Percentiles rank a stretch among this genome's conserved stretches.
Conservation (phyloP, 1,284 basidiomycete genomes). For the Ustilago crameri region DNA sequence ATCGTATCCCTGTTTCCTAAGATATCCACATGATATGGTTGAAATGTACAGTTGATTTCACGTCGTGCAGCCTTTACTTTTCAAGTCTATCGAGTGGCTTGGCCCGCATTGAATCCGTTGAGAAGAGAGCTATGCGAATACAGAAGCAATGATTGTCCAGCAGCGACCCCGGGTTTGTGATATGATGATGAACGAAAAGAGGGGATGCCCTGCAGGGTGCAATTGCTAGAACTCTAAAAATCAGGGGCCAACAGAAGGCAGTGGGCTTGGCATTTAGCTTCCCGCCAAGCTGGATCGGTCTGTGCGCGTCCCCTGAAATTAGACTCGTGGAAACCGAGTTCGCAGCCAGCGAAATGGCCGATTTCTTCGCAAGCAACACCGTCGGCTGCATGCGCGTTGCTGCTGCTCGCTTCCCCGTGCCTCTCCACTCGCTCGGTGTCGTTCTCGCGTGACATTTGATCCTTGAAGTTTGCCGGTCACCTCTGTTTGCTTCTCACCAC, state of each 20-base stretch:
- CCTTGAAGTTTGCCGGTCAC: neutral
- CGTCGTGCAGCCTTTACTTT: too few relatives aligned
- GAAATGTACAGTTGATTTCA: too few relatives aligned
- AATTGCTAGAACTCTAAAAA: neutral
- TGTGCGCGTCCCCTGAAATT: slow-evolving; percentile 12
- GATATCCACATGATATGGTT: too few relatives aligned
- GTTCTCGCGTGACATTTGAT: slow-evolving; percentile 7
- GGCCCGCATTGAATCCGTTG: too few relatives aligned
- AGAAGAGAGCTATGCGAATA: too few relatives aligned
- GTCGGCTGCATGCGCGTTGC: slow-evolving; percentile 5
- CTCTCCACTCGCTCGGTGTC: neutral
- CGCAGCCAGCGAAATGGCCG: neutral
- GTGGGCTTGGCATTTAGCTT: neutral
- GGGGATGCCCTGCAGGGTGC: neutral
- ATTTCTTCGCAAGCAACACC: slow-evolving; percentile 19
- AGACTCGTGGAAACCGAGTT: neutral
- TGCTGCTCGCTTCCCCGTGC: slow-evolving; percentile 3
- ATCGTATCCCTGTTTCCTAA: neutral
- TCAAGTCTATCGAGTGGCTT: too few relatives aligned
- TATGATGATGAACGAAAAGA: too few relatives aligned
- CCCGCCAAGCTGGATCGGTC: slow-evolving; percentile 1
- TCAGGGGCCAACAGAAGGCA: neutral
- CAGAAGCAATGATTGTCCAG: too few relatives aligned
- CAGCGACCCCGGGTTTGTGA: too few relatives aligned
- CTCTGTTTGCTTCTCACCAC: neutral